A percentile compares a stretch with the other conserved stretches of the same genome.
Evolutionary conservation across 805 yeast species (phyloP).

Genomic region (Kurtzmaniella fragi): DNA sequence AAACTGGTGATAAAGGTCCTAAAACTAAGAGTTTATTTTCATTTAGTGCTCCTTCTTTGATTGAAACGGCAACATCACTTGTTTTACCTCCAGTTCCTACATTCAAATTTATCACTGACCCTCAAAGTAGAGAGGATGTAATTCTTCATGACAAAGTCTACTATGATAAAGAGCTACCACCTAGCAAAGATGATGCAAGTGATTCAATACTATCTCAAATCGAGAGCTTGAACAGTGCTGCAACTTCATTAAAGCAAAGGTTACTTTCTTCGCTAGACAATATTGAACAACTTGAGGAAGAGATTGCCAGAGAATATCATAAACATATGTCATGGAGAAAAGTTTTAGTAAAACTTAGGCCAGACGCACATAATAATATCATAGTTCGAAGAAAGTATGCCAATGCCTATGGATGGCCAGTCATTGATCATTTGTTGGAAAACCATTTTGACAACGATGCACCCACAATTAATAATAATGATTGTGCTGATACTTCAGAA

Average conservation of each 20-base stretch:
- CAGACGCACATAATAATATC: slow-evolving; percentile 95
- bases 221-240: neutral
- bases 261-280: slow-evolving; percentile 13
- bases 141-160: slow-evolving; percentile 83
- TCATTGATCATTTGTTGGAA: slow-evolving; percentile 72
- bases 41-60: slow-evolving; percentile 28
- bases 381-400: slow-evolving; percentile 84
- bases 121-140: slow-evolving; percentile 55
- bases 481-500: slow-evolving; percentile 21
- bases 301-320: slow-evolving; percentile 87
- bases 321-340: slow-evolving; percentile 83
- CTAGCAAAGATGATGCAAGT: neutral
- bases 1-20: slow-evolving; percentile 9
- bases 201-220: neutral
- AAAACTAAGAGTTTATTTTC: no score
- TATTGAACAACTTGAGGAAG: slow-evolving; percentile 58
- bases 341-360: slow-evolving; percentile 76
- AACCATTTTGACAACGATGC: slow-evolving; percentile 47
- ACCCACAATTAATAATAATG: slow-evolving; percentile 4
- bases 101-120: slow-evolving; percentile 60
- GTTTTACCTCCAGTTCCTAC: slow-evolving; percentile 80
- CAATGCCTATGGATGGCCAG: slow-evolving; percentile 95
- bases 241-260: slow-evolving; percentile 2
- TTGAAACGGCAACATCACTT: slow-evolving; percentile 73
- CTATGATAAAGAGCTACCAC: slow-evolving; percentile 59